phyloP scores from a whole-genome alignment of 2,329 filamentous ascomycete genomes.

The Fusarium palustre region DNA sequence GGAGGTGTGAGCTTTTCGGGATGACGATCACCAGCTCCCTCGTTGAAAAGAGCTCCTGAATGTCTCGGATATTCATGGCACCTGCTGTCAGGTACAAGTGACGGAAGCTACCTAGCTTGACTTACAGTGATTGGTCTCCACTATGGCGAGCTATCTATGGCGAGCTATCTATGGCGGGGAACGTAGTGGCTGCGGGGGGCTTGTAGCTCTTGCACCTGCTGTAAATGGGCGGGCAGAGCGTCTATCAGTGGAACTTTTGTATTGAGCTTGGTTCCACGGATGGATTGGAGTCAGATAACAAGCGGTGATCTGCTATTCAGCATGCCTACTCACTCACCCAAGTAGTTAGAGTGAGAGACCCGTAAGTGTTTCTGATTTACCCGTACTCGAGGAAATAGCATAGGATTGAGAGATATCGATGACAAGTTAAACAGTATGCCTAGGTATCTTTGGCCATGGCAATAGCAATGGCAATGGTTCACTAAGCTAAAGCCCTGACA shows the following conservation, averaged over 20 bases:
- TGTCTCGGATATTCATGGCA: not conserved
- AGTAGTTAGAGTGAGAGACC: not conserved
- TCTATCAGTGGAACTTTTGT: conserved; percentile 21
- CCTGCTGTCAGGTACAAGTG: not conserved
- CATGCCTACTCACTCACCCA: not conserved
- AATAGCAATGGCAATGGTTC: too few species aligned
- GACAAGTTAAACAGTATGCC: not conserved
- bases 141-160: conserved; percentile 26
- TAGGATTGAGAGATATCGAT: not conserved
- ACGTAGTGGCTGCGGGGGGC: conserved; percentile 4
- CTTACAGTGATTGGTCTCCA: conserved; percentile 27
- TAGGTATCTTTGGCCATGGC: too few species aligned
- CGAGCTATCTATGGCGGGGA: conserved; percentile 17
- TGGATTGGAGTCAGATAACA: not conserved
- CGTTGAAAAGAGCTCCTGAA: conserved; percentile 19
- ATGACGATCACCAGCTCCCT: conserved; percentile 30
- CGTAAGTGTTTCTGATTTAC: not conserved
- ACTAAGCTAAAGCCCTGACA: not conserved
- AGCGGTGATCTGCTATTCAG: not conserved
- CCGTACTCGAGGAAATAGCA: not conserved
- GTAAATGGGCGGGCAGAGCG: not conserved
- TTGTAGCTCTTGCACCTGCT: not conserved
- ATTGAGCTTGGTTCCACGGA: not conserved
- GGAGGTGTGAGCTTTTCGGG: conserved; percentile 22
- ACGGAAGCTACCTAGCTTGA: not conserved